phyloP scores from a whole-genome alignment of 2,329 filamentous ascomycete species.

The Incumbomyces delicatus region DNA sequence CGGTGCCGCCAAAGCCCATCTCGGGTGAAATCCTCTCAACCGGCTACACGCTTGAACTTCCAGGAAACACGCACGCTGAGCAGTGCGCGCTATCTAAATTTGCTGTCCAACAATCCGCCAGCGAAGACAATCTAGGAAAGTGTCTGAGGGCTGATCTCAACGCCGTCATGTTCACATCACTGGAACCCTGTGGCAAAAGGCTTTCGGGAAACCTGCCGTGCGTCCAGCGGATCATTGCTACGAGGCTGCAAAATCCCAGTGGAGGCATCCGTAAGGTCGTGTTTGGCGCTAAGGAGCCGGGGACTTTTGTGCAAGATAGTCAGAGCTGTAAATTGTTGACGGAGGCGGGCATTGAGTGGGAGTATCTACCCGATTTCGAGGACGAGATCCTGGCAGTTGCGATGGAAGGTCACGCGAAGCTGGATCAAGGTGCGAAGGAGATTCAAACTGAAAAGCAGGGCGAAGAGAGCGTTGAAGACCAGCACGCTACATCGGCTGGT shows the following conservation, averaged over 20 bases:
- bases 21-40: no score
- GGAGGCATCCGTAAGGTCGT: conserved; percentile 66
- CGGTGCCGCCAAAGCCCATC: conserved; percentile 22
- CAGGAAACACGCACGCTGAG: conserved; percentile 92
- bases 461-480: not conserved
- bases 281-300: conserved; percentile 79
- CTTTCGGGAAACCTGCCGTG: conserved; percentile 43
- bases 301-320: conserved; percentile 79
- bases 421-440: not conserved
- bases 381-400: conserved; percentile 72
- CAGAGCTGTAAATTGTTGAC: conserved; percentile 61
- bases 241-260: conserved; percentile 34
- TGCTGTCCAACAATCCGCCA: conserved; percentile 28
- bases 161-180: conserved; percentile 74
- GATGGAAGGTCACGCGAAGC: conserved; percentile 60
- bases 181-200: conserved; percentile 49
- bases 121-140: conserved; percentile 46
- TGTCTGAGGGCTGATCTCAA: conserved; percentile 30
- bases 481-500: not conserved
- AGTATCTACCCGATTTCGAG: conserved; percentile 66
- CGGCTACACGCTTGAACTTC: conserved; percentile 82
- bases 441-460: not conserved
- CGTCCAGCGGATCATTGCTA: conserved; percentile 62
- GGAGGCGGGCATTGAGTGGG: conserved; percentile 61
- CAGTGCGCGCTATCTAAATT: conserved; percentile 78